Base-by-base conservation (phyloP, 148 eudicot genomes). In the Amaranthus palmeri region DNA sequence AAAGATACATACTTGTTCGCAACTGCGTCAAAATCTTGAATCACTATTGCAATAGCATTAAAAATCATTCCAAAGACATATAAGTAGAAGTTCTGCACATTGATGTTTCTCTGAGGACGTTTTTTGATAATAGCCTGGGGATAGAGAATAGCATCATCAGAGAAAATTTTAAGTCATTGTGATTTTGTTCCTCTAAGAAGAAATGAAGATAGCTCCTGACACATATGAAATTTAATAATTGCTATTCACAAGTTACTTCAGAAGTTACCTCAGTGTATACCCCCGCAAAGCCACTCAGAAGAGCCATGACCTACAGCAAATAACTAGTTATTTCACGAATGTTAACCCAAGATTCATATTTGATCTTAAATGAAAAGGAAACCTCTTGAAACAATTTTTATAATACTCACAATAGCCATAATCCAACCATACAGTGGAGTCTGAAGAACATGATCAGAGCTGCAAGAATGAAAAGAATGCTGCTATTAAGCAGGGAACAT, bases 251-350 rank as follows among this genome's bases (percentile, higher is more conserved):
- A 8, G 44, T 52, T 72, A 77, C 48, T 41, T 64, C 56, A 10
- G 66, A 70, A 72, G 78, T 66, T 75, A 95, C 99, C 97, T 95
- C 99, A 6, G 99, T 95, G 81, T 95, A 95, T 8, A 95, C 99
- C 61, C 99, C 99, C 62, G 99, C 99, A 81, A 95, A 95, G 73
- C 99, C 99, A 81, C 99, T 95, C 43, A 95, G 81, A 83, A 92
- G 97, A 74, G 99, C 97, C 99, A 95, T 95, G 55, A 89, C 75
- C 99, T 95, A 89, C 72, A 81, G 72, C 10, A 74, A 78, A 63
- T 67, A 40, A 52, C 36, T 36, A 13, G 44, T 69, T 65, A 71
- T 70, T 58, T 53, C 47, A 54, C 58, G 60, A 50, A 56, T 9
- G 1, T 47, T 17, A 36, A 42, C 36, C 17, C 8, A 10, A 78